Evolutionary conservation across 2,329 filamentous ascomycete genomes (phyloP).

Genomic region (Epichloe scottii): DNA sequence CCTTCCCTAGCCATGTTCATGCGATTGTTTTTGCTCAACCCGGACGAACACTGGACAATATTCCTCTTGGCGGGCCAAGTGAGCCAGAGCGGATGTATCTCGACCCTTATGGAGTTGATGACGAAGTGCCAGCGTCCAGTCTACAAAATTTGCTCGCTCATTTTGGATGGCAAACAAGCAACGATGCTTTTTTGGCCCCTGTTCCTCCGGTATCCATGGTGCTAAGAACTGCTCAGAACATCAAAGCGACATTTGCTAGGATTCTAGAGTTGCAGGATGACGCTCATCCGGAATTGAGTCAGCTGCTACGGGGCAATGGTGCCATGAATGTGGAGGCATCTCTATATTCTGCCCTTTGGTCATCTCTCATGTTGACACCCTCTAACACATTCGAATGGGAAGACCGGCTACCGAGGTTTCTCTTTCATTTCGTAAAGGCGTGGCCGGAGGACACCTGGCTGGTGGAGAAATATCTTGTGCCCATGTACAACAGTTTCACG

Average conservation of each 20-base stretch:
- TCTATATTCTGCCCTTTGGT: conserved; percentile 65
- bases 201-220: conserved; percentile 56
- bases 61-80: conserved; percentile 23
- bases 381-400: conserved; percentile 39
- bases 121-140: conserved; percentile 49
- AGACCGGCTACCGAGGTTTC: conserved; percentile 50
- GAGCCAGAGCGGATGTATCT: conserved; percentile 54
- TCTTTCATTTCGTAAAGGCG: conserved; percentile 28
- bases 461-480: conserved; percentile 51
- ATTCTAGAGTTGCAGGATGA: conserved; percentile 17
- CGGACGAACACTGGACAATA: conserved; percentile 48
- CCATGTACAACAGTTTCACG: conserved; percentile 41
- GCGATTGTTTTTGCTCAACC: conserved; percentile 56
- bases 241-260: conserved; percentile 51
- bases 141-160: conserved; percentile 47
- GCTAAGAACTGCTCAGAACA: conserved; percentile 62
- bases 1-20: conserved; percentile 77
- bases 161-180: conserved; percentile 29
- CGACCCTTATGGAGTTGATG: conserved; percentile 62
- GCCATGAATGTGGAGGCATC: conserved; percentile 40
- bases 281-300: conserved; percentile 16
- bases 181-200: conserved; percentile 45
- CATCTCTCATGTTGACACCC: conserved; percentile 43
- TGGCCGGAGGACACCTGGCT: conserved; percentile 57
- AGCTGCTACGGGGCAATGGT: conserved; percentile 23